These are phyloP conservation scores for Monilinia aucupariae DNA, from an alignment of 2,329 filamentous ascomycete genomes.

Conservation along the genomic window DNA sequence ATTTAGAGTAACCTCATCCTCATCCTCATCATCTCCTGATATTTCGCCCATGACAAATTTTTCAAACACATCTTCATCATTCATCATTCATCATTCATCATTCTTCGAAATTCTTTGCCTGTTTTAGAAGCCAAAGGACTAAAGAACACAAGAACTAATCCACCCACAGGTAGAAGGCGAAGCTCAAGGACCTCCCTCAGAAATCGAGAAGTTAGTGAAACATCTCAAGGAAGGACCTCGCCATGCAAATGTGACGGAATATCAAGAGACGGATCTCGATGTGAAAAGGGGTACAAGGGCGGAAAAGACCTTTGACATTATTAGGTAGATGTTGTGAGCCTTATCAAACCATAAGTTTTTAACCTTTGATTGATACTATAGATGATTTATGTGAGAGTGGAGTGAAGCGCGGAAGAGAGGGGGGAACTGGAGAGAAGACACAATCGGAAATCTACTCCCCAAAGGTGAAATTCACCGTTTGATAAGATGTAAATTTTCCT, in stretches of 20 bases:
- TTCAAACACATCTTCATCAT: not conserved
- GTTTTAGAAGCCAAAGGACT: no score
- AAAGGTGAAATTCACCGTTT: no score
- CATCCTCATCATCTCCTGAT: not conserved
- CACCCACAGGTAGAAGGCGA: conserved; percentile 73
- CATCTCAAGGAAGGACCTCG: conserved; percentile 70
- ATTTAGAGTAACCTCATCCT: not conserved
- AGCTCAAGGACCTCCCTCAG: conserved; percentile 67
- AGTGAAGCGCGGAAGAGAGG: no score
- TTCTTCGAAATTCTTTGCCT: no score
- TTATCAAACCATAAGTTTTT: no score
- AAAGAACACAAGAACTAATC: not conserved
- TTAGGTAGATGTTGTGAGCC: not conserved
- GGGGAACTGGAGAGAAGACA: no score
- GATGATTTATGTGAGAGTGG: no score
- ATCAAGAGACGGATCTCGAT: conserved; percentile 65
- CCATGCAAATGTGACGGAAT: conserved; percentile 64
- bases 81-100: no score
- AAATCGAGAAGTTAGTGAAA: conserved; percentile 64
- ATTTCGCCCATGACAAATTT: not conserved
- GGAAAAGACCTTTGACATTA: not conserved
- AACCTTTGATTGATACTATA: no score
- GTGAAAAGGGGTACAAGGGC: conserved; percentile 56
- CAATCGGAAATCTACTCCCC: no score
- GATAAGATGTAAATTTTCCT: no score